Percentiles rank a stretch among this genome's conserved stretches.
phyloP scores from a whole-genome alignment of 495 filamentous ascomycete genomes.

The Penicillium soppii region DNA sequence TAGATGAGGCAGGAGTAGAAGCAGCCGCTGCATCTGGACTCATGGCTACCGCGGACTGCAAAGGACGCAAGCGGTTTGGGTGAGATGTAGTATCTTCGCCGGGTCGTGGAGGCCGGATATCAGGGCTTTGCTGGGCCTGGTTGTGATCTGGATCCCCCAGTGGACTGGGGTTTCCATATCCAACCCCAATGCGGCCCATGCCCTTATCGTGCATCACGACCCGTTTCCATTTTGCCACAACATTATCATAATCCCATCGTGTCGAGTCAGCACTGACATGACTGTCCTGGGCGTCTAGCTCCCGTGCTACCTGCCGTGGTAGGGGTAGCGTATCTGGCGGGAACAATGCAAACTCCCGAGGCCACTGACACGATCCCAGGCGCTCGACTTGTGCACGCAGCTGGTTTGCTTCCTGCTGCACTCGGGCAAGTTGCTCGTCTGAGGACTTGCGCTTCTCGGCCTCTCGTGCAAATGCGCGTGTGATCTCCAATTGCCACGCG shows the following conservation, averaged over 20 bases:
- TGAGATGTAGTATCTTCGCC: conserved; percentile 30
- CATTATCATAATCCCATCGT: conserved; percentile 56
- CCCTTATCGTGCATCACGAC: conserved; percentile 51
- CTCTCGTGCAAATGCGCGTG: conserved; percentile 67
- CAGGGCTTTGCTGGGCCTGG: conserved; percentile 17
- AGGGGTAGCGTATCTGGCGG: conserved; percentile 64
- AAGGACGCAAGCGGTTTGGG: conserved; percentile 22
- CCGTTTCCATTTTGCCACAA: conserved; percentile 58
- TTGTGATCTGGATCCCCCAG: conserved; percentile 14
- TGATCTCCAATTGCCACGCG: conserved; percentile 76
- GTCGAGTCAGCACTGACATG: conserved; percentile 35
- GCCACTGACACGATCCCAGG: conserved; percentile 65
- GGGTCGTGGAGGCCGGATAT: conserved; percentile 23
- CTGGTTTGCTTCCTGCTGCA: conserved; percentile 70
- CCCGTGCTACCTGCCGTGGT: conserved; percentile 43
- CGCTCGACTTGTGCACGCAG: conserved; percentile 69
- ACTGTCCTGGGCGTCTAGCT: conserved; percentile 39
- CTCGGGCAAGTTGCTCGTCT: conserved; percentile 58
- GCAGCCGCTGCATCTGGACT: conserved; percentile 32
- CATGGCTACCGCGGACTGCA: conserved; percentile 28
- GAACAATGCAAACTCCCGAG: conserved; percentile 66
- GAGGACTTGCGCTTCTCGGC: conserved; percentile 62
- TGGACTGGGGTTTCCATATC: conserved; percentile 19
- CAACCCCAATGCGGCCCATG: conserved; percentile 43
- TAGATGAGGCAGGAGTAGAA: conserved; percentile 30